These are phyloP conservation scores for Glycine soja DNA, from an alignment of 306 rosid genomes.

Conservation along the genomic window DNA sequence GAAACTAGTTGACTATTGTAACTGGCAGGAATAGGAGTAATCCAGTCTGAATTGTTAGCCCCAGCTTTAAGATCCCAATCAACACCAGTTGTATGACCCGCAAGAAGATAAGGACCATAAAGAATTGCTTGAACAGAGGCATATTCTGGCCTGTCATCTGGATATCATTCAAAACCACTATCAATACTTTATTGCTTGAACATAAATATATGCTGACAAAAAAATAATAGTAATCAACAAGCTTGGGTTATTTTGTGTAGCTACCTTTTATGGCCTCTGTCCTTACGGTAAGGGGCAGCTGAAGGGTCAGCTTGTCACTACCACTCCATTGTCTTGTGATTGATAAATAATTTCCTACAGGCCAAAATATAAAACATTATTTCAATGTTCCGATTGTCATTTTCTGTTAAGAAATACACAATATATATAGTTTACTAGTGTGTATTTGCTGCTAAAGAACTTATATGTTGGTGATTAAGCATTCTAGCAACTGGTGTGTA, in stretches of 20 bases:
- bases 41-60: constrained; percentile 53
- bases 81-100: constrained; percentile 57
- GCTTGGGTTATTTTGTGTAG: not conserved
- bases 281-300: constrained; percentile 72
- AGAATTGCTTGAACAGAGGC: constrained; percentile 77
- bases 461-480: not conserved
- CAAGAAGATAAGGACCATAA: constrained; percentile 82
- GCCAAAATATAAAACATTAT: not conserved
- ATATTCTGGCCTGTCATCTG: constrained; percentile 81
- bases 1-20: constrained; percentile 64
- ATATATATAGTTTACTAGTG: not conserved
- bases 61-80: constrained; percentile 64
- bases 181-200: constrained; percentile 27
- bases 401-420: not conserved
- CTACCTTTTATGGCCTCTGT: constrained; percentile 81
- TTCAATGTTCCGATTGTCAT: not conserved
- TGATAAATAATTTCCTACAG: constrained; percentile 68
- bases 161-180: constrained; percentile 42
- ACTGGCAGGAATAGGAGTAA: constrained; percentile 69
- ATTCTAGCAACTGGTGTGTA: not conserved
- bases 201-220: not conserved
- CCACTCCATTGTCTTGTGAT: constrained; percentile 65
- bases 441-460: not conserved
- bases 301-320: constrained; percentile 68
- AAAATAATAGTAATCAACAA: constrained; percentile 2